Base-by-base conservation (phyloP, 768 basidiomycete species). In the Lentinula lateritia region DNA sequence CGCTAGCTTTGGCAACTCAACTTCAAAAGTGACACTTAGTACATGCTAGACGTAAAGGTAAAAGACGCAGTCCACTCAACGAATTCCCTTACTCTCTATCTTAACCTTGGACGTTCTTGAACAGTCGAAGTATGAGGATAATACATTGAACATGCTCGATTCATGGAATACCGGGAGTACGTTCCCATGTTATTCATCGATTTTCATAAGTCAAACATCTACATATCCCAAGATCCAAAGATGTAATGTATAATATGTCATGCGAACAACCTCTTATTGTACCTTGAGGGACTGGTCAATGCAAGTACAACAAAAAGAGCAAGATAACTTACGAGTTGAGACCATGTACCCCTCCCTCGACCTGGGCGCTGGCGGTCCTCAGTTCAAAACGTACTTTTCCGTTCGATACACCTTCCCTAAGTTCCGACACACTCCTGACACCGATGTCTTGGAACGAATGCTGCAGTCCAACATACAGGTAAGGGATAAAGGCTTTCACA, bases 391-490 rank as follows among this genome's bases (percentile, higher is more conserved):
- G 75, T 18, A 97, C 90, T 34, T 71, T 74, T 15, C 93, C 92
- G 1, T 72, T 76, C 36, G 69, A 72, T 0, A 92, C 93, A 2
- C 81, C 85, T n/a, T 76, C 76, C 72, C 84, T 84, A 57, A 98
- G 78, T 66, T 84, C 85, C 46, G 55, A 62, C 52, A 98, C 80
- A 62, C 79, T 89, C 70, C 71, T 80, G 35, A 93, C 85, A 28
- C 96, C 96, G 60, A 95, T 81, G 66, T 99, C 96, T 78, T 99
- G 96, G 65, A 98, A 78, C 65, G 93, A 95, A 74, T 98, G 95
- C 74, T 98, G 95, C 42, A 94, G 78, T 4, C 92, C 92, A 3
- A 83, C 81, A 60, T 90, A 75, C 39, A 94, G 76, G 70, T 93
- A 95, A 2, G 95, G 96, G 56, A 98, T 70, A 75, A 98, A 98